phyloP scores from a whole-genome alignment of 1,284 basidiomycete species.

The Pseudozyma thailandica region DNA sequence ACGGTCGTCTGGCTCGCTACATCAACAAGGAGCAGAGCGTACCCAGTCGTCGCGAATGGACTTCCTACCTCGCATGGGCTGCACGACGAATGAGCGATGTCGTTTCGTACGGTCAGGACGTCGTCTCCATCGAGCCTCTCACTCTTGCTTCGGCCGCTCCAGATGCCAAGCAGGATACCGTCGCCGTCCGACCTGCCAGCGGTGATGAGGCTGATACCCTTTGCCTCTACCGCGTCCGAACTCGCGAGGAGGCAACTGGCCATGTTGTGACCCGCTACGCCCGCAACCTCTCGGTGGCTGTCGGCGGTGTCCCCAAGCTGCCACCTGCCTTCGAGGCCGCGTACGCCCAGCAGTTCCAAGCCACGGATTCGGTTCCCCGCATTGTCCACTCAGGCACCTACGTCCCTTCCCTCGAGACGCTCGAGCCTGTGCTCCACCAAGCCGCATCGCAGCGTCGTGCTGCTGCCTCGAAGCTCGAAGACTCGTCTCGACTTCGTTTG shows the following conservation, averaged over 20 bases:
- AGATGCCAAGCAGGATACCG: slow-evolving; percentile 29
- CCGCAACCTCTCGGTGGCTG: slow-evolving; percentile 61
- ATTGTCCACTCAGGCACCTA: slow-evolving; percentile 63
- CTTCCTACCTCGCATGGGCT: slow-evolving; percentile 66
- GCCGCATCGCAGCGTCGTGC: slow-evolving; percentile 20
- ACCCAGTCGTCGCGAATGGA: slow-evolving; percentile 66
- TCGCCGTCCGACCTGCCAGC: slow-evolving; percentile 24
- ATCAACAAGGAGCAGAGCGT: slow-evolving; percentile 66
- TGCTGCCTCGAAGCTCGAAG: slow-evolving; percentile 5
- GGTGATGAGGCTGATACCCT: slow-evolving; percentile 31
- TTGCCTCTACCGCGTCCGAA: slow-evolving; percentile 48
- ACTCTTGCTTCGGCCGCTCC: slow-evolving; percentile 22
- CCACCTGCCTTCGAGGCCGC: slow-evolving; percentile 49
- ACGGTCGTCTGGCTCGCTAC: slow-evolving; percentile 61
- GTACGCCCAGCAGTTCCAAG: slow-evolving; percentile 30
- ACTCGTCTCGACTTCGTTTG: slow-evolving; percentile 49
- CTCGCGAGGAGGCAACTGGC: slow-evolving; percentile 25
- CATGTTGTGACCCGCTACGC: slow-evolving; percentile 35
- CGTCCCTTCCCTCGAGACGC: slow-evolving; percentile 52
- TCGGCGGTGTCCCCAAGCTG: slow-evolving; percentile 58
- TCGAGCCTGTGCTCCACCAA: slow-evolving; percentile 51
- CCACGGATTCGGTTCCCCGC: slow-evolving; percentile 22
- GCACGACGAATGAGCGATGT: slow-evolving; percentile 59
- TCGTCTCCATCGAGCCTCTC: slow-evolving; percentile 58
- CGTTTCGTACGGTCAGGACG: slow-evolving; percentile 58